Conservation (phyloP, 305 asterid genomes). For the Solanum hybrid region DNA sequence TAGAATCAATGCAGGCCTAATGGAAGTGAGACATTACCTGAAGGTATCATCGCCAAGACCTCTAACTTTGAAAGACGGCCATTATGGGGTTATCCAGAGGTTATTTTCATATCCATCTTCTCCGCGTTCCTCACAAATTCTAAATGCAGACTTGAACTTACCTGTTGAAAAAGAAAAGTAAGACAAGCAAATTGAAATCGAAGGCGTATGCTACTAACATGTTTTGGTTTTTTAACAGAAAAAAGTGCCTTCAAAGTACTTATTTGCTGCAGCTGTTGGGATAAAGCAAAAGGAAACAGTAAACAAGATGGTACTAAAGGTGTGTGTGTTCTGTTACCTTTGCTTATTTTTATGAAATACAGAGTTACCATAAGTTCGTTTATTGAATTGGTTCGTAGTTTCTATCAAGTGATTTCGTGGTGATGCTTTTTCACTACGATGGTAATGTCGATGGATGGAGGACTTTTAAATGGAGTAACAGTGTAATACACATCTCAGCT, state of each 20-base stretch:
- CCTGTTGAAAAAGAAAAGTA: background rate
- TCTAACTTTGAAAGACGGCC: conserved; percentile 73
- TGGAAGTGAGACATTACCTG: conserved; percentile 66
- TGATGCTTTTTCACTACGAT: conserved; percentile 92
- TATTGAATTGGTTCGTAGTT: conserved; percentile 35
- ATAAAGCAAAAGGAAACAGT: conserved; percentile 64
- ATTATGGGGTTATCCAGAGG: conserved; percentile 76
- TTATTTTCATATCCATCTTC: conserved; percentile 6
- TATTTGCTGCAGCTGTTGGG: conserved; percentile 69
- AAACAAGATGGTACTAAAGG: conserved; percentile 62
- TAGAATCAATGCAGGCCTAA: conserved; percentile 55
- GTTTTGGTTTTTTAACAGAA: conserved; percentile 24
- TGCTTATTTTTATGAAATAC: background rate
- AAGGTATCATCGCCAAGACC: conserved; percentile 51
- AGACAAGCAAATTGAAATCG: background rate
- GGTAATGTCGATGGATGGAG: conserved; percentile 72
- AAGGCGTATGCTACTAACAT: background rate
- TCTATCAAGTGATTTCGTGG: conserved; percentile 48
- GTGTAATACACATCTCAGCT: conserved; percentile 59
- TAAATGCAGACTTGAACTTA: background rate
- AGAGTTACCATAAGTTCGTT: background rate
- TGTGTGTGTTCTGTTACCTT: background rate
- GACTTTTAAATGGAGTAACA: conserved; percentile 52
- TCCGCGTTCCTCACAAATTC: background rate
- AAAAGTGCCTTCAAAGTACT: conserved; percentile 24